Conservation (phyloP, 108 stramenopile genomes). For the Aurantiochytrium sp. region DNA sequence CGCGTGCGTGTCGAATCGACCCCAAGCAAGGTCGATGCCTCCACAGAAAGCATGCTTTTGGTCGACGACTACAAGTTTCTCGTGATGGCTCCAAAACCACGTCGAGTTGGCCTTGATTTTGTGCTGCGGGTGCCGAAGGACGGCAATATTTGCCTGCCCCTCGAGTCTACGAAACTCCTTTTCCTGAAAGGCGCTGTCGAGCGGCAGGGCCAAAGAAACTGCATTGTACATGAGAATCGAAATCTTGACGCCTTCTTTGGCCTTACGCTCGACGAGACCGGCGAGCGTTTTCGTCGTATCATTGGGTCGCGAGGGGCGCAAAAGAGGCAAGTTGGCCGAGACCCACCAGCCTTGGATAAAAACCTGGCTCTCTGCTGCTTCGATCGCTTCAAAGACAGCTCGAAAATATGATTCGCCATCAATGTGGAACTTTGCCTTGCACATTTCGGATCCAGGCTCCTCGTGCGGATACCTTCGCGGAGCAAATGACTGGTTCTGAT, state of each 20-base stretch:
- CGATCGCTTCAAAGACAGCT: not conserved
- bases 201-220: not conserved
- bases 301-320: not conserved
- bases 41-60: constrained; percentile 50
- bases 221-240: not conserved
- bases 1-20: constrained; percentile 46
- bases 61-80: constrained; percentile 33
- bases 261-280: not conserved
- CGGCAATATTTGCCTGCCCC: not conserved
- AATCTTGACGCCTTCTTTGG: not conserved
- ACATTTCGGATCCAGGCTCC: not conserved
- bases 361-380: not conserved
- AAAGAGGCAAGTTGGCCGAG: not conserved
- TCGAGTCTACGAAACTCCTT: not conserved
- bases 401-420: not conserved
- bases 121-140: constrained; percentile 17
- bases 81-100: constrained; percentile 31
- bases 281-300: not conserved
- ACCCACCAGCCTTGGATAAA: constrained; percentile 17
- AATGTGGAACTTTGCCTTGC: not conserved
- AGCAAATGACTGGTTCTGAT: not conserved
- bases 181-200: not conserved
- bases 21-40: constrained; percentile 59
- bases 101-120: not conserved
- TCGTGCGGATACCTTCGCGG: not conserved